Conservation (phyloP, 306 rosid genomes). For the Acacia crassicarpa region DNA sequence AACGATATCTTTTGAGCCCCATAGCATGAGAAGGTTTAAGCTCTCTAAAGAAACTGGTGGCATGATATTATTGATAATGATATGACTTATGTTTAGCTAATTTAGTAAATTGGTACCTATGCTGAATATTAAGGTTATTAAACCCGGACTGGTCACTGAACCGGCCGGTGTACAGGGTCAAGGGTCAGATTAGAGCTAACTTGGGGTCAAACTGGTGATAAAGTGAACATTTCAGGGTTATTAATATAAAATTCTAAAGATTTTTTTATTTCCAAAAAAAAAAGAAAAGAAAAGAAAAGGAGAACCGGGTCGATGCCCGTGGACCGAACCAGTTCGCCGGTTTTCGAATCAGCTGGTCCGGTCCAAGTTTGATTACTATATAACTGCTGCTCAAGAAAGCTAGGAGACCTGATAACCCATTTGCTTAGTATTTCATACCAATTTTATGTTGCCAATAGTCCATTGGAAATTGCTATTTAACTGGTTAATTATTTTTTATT, state of each 20-base stretch:
- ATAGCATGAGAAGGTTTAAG: not conserved
- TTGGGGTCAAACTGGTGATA: too few relatives aligned
- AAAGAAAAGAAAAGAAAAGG: too few relatives aligned
- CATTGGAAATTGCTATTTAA: not conserved
- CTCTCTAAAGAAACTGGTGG: not conserved
- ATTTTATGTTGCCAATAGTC: not conserved
- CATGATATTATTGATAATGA: slow-evolving; percentile 8
- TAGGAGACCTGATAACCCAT: not conserved
- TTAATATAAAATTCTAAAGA: too few relatives aligned
- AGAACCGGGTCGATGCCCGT: too few relatives aligned
- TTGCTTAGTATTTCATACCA: slow-evolving; percentile 6
- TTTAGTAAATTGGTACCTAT: not conserved
- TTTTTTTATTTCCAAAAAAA: too few relatives aligned
- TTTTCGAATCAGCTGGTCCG: too few relatives aligned
- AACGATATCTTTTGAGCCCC: slow-evolving; percentile 18
- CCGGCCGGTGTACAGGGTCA: too few relatives aligned
- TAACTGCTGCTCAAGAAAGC: slow-evolving; percentile 7
- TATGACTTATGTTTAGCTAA: not conserved
- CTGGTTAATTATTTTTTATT: not conserved
- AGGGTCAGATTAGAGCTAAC: too few relatives aligned
- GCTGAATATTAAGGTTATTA: not conserved
- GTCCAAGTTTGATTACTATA: not conserved
- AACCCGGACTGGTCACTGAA: too few relatives aligned
- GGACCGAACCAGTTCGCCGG: too few relatives aligned
- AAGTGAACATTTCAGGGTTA: too few relatives aligned